Evolutionary conservation across 805 yeast genomes (phyloP).

Genomic region (Blastobotrys chiropterorum): DNA sequence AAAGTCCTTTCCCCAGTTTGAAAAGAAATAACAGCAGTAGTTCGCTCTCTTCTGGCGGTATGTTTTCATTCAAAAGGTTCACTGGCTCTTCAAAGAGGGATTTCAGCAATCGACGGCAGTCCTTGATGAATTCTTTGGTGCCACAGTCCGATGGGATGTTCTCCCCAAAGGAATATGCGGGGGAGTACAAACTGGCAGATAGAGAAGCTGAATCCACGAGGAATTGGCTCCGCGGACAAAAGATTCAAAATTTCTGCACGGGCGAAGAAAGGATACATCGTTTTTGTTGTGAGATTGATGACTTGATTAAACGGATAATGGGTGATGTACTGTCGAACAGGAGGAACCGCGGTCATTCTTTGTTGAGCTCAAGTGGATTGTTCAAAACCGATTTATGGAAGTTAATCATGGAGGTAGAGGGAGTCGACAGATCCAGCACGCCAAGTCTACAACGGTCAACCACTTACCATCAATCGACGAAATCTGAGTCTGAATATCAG

Average conservation of each 20-base stretch:
- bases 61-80: constrained; percentile 21
- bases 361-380: constrained; percentile 16
- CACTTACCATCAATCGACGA: constrained; percentile 1
- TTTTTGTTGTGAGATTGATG: constrained; percentile 30
- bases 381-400: constrained; percentile 23
- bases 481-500: background rate
- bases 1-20: constrained; percentile 7
- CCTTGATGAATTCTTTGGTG: constrained; percentile 18
- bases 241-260: constrained; percentile 29
- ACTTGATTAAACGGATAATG: constrained; percentile 23
- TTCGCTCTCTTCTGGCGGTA: constrained; percentile 16
- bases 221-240: constrained; percentile 26
- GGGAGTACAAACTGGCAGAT: constrained; percentile 29
- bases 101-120: constrained; percentile 23
- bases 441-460: constrained; percentile 9
- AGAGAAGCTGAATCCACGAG: constrained; percentile 29
- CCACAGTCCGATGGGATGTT: constrained; percentile 24
- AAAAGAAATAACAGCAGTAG: constrained; percentile 22
- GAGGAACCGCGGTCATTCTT: constrained; percentile 19
- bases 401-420: constrained; percentile 16
- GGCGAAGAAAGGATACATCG: constrained; percentile 34
- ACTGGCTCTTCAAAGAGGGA: constrained; percentile 14
- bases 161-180: constrained; percentile 25
- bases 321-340: constrained; percentile 26
- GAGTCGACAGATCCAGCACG: constrained; percentile 4